phyloP scores from a whole-genome alignment of 768 basidiomycete genomes.

The Boletus tomentosulus region DNA sequence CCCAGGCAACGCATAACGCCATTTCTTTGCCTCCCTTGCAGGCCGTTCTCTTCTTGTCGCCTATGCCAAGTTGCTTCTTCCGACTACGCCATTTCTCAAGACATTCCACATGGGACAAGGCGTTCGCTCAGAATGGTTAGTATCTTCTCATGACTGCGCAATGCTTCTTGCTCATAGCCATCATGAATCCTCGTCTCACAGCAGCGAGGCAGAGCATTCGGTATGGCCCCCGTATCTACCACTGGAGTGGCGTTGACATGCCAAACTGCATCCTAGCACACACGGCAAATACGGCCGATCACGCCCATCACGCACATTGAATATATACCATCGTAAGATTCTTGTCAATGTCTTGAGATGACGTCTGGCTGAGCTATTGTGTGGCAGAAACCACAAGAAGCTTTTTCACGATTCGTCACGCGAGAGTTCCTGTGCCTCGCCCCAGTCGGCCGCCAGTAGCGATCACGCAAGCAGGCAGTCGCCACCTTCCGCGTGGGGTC shows the following conservation, averaged over 20 bases:
- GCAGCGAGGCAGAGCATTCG: slow-evolving; percentile 25
- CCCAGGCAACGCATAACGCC: slow-evolving; percentile 20
- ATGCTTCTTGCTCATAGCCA: slow-evolving; percentile 31
- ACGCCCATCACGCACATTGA: slow-evolving; percentile 35
- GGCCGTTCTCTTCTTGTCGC: slow-evolving; percentile 21
- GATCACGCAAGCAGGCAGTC: slow-evolving; percentile 47
- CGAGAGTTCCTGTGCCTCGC: slow-evolving; percentile 28
- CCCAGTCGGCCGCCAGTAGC: slow-evolving; percentile 36
- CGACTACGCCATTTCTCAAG: slow-evolving; percentile 28
- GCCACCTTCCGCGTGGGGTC: slow-evolving; percentile 40
- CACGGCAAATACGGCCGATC: slow-evolving; percentile 32
- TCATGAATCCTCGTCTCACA: slow-evolving; percentile 22
- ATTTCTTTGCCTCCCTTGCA: slow-evolving; percentile 19
- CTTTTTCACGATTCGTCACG: slow-evolving; percentile 30
- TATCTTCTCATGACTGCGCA: slow-evolving; percentile 32
- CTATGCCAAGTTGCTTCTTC: slow-evolving; percentile 28
- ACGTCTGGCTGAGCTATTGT: slow-evolving; percentile 10
- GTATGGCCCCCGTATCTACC: slow-evolving; percentile 18
- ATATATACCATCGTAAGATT: slow-evolving; percentile 29
- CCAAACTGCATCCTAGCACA: slow-evolving; percentile 16
- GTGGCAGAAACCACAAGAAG: slow-evolving; percentile 29
- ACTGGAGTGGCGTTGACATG: slow-evolving; percentile 10
- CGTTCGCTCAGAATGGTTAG: slow-evolving; percentile 35
- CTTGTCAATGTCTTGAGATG: slow-evolving; percentile 5
- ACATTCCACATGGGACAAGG: slow-evolving; percentile 35